Base-by-base conservation (phyloP, 805 yeast species). In the Groenewaldozyma salmanticensis region DNA sequence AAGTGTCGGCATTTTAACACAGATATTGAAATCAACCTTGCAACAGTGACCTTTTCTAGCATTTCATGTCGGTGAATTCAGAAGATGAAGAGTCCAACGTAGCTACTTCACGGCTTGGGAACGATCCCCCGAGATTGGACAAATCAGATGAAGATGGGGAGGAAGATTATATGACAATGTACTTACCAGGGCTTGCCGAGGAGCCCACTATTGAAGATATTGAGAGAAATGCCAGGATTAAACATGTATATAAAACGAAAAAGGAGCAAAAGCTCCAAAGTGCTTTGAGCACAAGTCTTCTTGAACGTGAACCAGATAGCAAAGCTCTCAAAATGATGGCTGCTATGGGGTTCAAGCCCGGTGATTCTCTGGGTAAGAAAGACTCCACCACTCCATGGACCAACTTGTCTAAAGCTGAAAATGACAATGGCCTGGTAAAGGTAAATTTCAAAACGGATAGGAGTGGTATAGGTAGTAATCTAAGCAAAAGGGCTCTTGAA, bases 301-400 rank as follows among this genome's bases (percentile, higher is more conserved):
- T 42, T 19, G 35, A 39, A 6, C 24, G 20, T 3, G 35, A 27
- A 3, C 7, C 40, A 6, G 29, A 35, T 3, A 43, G 40, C 36
- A 43, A 42, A 22, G 53, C 48, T 11, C 58, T 72, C 19, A 49
- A 64, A 4, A 74, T 76, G 46, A 75, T 77, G 81, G 61, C 64
- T 48, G 70, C 64, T 48, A 76, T 77, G 81, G 82, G 81, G 1
- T 77, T 65, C 51, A 65, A 60, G 40, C 52, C 66, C 2, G 80
- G 79, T 16, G 61, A 66, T 20, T 50, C 65, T 0, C 54, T 74
- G 15, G 79, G 80, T 0, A 47, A 39, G 18, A 43, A 51, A 11
- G 45, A 36, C 7, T 24, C 41, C 17, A 35, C 11, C 29, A 17
- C n/a, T n/a, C n/a, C n/a, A n/a, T n/a, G n/a, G n/a, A n/a, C n/a